Conservation (phyloP, 1,284 basidiomycete species). For the Apiotrichum brassicae region DNA sequence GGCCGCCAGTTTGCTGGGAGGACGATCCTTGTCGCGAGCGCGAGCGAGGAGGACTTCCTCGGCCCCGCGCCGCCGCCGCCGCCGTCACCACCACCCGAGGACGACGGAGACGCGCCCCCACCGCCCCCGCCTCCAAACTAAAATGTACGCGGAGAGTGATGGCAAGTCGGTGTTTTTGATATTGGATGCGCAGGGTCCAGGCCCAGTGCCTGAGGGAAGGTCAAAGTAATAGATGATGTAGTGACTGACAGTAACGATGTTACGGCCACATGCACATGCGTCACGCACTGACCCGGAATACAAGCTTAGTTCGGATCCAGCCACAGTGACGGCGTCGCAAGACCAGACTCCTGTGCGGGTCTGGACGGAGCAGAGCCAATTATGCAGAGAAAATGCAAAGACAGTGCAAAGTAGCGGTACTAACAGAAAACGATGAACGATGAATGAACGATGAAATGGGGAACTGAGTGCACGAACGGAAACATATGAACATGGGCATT, state of each 20-base stretch:
- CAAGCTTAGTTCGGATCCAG: too few relatives aligned
- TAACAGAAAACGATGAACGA: neutral
- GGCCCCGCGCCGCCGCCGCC: conserved; percentile 40
- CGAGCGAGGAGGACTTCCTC: conserved; percentile 46
- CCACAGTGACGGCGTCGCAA: too few relatives aligned
- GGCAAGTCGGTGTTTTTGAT: too few relatives aligned
- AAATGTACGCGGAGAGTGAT: neutral
- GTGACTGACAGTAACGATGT: too few relatives aligned
- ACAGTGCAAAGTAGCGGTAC: too few relatives aligned
- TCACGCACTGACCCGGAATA: too few relatives aligned
- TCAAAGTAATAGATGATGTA: too few relatives aligned
- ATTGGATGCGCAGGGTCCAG: neutral
- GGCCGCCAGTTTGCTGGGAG: conserved; percentile 87
- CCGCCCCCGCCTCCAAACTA: conserved; percentile 10
- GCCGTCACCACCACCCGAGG: conserved; percentile 23
- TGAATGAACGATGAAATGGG: neutral
- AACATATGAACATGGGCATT: too few relatives aligned
- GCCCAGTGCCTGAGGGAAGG: neutral
- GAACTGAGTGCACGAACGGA: too few relatives aligned
- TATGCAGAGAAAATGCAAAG: neutral
- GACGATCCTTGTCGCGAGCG: conserved; percentile 58
- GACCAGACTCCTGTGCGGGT: too few relatives aligned
- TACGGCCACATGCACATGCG: too few relatives aligned
- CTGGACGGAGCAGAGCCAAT: neutral
- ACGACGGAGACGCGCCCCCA: conserved; percentile 13